Evolutionary conservation across 2,329 filamentous ascomycete species (phyloP).

Genomic region (Fusarium udum): DNA sequence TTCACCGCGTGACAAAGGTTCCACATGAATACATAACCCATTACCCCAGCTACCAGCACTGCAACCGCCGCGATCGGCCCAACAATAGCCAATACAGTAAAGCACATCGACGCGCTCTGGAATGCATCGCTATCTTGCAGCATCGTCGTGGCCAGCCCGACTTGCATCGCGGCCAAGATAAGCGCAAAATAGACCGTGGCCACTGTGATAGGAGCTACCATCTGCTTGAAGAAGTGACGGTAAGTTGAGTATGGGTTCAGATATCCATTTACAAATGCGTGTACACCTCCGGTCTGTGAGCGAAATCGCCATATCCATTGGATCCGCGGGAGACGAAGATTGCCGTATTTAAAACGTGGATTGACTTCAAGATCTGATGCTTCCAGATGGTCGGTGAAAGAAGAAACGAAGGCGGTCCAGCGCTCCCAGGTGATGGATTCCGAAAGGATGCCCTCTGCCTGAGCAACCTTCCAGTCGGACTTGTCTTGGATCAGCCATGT

Average conservation of each 20-base stretch:
- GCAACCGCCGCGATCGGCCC: rapidly evolving
- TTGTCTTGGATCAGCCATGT: background rate
- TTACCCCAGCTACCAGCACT: background rate
- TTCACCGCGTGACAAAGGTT: background rate
- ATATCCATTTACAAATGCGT: background rate
- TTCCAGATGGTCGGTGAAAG: background rate
- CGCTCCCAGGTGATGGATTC: background rate
- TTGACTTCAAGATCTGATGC: background rate
- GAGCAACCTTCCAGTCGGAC: background rate
- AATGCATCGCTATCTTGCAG: background rate
- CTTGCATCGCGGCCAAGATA: background rate
- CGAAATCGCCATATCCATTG: background rate
- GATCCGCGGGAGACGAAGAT: background rate
- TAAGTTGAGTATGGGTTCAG: background rate
- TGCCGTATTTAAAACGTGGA: background rate
- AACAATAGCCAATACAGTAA: background rate
- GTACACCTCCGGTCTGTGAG: rapidly evolving
- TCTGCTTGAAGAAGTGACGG: background rate
- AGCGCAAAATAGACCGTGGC: background rate
- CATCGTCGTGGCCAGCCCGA: background rate
- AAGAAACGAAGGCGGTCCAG: background rate
- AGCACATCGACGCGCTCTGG: background rate
- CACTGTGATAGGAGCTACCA: background rate
- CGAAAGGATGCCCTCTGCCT: background rate
- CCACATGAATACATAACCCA: background rate